These are phyloP conservation scores for Neofusicoccum umdonicola DNA, from an alignment of 2,329 filamentous ascomycete species.

Conservation along the genomic window DNA sequence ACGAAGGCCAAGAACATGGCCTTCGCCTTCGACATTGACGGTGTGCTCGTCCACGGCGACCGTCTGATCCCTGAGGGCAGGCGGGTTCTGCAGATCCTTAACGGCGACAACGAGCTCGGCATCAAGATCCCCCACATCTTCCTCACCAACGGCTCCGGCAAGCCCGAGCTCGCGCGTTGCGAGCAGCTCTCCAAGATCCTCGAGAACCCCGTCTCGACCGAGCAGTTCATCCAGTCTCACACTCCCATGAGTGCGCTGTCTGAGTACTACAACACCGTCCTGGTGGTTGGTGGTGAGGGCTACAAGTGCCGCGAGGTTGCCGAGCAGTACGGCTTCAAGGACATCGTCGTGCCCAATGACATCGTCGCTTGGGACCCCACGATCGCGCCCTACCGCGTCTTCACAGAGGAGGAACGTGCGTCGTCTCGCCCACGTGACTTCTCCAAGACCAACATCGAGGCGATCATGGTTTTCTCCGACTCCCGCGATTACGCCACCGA, in stretches of 20 bases:
- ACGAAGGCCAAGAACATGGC: conserved; percentile 73
- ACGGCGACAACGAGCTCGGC: conserved; percentile 73
- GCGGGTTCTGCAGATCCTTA: conserved; percentile 66
- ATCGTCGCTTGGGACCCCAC: conserved; percentile 68
- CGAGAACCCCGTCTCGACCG: conserved; percentile 61
- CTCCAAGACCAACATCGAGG: conserved; percentile 67
- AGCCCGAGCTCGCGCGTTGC: conserved; percentile 64
- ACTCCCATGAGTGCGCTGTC: conserved; percentile 73
- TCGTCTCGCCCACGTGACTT: conserved; percentile 70
- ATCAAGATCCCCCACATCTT: conserved; percentile 77
- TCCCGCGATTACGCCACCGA: conserved; percentile 72
- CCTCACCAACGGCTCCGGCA: conserved; percentile 72
- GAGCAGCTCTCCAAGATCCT: conserved; percentile 68
- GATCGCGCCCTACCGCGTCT: conserved; percentile 67
- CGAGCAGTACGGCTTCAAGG: conserved; percentile 70
- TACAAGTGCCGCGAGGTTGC: conserved; percentile 72
- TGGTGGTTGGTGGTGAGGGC: conserved; percentile 73
- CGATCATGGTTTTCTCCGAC: conserved; percentile 73
- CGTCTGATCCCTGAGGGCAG: conserved; percentile 66
- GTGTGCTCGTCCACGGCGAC: conserved; percentile 72
- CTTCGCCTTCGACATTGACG: conserved; percentile 76
- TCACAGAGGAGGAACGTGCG: conserved; percentile 65
- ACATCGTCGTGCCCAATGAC: conserved; percentile 71
- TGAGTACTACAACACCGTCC: conserved; percentile 74
- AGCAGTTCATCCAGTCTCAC: conserved; percentile 76